Evolutionary conservation across 2,329 filamentous ascomycete species (phyloP).

Genomic region (Talaromyces sp.): DNA sequence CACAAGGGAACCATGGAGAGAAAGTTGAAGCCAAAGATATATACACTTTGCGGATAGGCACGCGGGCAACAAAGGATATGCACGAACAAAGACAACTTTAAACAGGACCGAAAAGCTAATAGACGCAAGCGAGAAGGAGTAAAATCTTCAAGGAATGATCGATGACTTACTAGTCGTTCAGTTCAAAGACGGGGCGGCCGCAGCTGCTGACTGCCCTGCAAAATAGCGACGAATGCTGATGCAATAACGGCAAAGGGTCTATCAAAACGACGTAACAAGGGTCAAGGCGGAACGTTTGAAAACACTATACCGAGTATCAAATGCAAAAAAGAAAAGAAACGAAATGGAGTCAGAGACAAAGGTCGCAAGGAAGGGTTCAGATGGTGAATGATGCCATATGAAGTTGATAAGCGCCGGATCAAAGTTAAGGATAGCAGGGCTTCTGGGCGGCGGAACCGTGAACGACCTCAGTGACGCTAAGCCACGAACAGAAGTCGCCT

Average conservation of each 20-base stretch:
- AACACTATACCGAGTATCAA: neutral
- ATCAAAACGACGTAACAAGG: neutral
- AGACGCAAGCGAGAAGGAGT: neutral
- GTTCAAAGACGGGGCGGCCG: neutral
- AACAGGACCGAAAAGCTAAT: neutral
- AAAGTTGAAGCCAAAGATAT: neutral
- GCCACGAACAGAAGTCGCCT: conserved; percentile 6
- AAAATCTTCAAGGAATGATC: neutral
- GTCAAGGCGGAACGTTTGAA: neutral
- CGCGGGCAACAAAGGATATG: neutral
- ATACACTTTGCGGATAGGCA: neutral
- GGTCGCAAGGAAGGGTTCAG: neutral
- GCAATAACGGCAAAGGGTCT: conserved; percentile 5
- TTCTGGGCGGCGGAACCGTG: conserved; percentile 3
- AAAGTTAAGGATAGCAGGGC: conserved; percentile 2
- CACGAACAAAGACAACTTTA: neutral
- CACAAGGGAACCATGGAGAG: conserved; percentile 1
- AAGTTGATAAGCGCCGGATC: conserved; percentile 3
- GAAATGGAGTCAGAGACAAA: neutral
- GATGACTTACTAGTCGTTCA: conserved; percentile 1
- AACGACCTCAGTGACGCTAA: conserved; percentile 1
- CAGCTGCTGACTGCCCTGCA: conserved; percentile 1
- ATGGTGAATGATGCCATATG: neutral
- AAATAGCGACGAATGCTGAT: conserved; percentile 6
- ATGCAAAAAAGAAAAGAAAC: neutral